These are phyloP conservation scores for Chlorella vulgaris DNA, from an alignment of 139 green algal species.

Conservation along the genomic window DNA sequence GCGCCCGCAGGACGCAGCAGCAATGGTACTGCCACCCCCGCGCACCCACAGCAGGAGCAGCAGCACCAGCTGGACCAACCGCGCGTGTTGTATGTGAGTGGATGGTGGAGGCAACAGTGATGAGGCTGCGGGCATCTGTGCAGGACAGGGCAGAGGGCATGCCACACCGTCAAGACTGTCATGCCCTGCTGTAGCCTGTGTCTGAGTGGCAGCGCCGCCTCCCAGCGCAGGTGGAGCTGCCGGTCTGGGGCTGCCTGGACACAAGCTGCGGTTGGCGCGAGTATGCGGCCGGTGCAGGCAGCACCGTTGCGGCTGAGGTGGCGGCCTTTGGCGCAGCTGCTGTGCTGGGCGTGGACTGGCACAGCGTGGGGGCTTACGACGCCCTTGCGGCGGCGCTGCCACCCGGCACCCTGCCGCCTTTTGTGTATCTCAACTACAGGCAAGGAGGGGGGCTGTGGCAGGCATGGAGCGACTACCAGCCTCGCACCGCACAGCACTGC, in stretches of 20 bases:
- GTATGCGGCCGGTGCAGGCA: conserved; percentile 44
- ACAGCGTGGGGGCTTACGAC: conserved; percentile 43
- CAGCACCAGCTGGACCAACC: too few species aligned
- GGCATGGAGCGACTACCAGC: not conserved
- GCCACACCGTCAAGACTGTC: not conserved
- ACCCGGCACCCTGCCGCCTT: conserved; percentile 32
- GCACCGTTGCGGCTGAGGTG: conserved; percentile 30
- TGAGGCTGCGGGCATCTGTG: too few species aligned
- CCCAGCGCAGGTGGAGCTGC: conserved; percentile 53
- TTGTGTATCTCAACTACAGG: conserved; percentile 63
- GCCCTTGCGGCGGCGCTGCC: conserved; percentile 30
- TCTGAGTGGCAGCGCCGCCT: not conserved
- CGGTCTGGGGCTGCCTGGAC: conserved; percentile 67
- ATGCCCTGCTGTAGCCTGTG: not conserved
- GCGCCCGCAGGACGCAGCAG: conserved; percentile 24
- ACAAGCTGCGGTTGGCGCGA: conserved; percentile 48
- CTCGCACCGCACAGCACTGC: not conserved
- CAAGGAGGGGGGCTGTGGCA: not conserved
- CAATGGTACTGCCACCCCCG: not conserved
- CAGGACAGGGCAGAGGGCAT: not conserved
- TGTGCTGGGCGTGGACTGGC: conserved; percentile 73
- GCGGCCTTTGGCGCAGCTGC: conserved; percentile 48
- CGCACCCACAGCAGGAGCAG: too few species aligned
- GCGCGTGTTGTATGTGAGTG: conserved; percentile 15
- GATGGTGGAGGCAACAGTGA: too few species aligned